A percentile compares a stretch with the other conserved stretches of the same genome.
Evolutionary conservation across 306 rosid species (phyloP).

Genomic region (Neltuma alba): DNA sequence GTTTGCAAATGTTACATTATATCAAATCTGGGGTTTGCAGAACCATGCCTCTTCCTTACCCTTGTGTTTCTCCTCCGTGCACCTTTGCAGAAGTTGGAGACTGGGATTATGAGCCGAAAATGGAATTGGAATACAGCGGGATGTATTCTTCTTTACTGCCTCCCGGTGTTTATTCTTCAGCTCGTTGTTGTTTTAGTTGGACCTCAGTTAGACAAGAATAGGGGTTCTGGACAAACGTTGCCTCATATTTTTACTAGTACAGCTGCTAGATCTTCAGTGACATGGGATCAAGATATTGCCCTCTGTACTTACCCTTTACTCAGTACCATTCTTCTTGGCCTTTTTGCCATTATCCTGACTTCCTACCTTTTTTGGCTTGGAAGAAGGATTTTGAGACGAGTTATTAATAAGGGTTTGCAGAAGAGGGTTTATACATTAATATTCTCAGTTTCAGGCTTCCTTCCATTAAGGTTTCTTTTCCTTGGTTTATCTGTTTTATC

Average conservation of each 20-base stretch:
- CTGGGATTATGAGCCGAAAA: conserved; percentile 74
- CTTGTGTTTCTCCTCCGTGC: conserved; percentile 92
- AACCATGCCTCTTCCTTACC: conserved; percentile 96
- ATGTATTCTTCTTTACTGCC: conserved; percentile 74
- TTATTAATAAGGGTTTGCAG: conserved; percentile 94
- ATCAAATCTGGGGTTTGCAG: conserved; percentile 96
- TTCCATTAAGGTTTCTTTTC: conserved; percentile 88
- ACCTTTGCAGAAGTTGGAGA: conserved; percentile 75
- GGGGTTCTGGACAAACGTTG: conserved; percentile 47
- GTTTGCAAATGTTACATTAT: conserved; percentile 93
- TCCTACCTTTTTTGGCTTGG: conserved; percentile 96
- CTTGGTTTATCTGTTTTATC: conserved; percentile 90
- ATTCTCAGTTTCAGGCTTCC: conserved; percentile 83
- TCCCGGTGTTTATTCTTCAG: conserved; percentile 87
- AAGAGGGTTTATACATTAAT: conserved; percentile 89
- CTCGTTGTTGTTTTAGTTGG: conserved; percentile 71
- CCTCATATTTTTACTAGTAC: conserved; percentile 69
- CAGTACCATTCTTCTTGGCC: conserved; percentile 80
- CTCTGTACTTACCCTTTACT: conserved; percentile 94
- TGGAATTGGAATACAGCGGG: conserved; percentile 86
- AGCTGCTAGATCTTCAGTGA: conserved; percentile 37
- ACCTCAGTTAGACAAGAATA: conserved; percentile 57
- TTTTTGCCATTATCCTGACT: conserved; percentile 77
- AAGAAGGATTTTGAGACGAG: conserved; percentile 90
- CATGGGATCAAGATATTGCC: conserved; percentile 49